These are phyloP conservation scores for Yamadazyma phyllophila DNA, from an alignment of 805 yeast genomes.

Conservation along the genomic window DNA sequence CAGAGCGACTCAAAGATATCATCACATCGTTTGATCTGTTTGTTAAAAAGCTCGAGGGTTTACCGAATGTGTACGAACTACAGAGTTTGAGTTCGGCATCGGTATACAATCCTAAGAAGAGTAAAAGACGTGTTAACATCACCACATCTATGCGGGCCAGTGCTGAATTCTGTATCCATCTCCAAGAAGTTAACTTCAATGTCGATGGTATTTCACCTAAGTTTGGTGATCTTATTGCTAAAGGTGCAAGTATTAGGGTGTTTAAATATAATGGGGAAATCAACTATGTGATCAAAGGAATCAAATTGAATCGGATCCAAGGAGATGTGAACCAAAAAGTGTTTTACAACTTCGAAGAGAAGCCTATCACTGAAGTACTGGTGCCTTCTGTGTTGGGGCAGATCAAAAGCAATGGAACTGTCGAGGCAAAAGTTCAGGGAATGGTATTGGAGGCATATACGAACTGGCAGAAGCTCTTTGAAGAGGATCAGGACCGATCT, in stretches of 20 bases:
- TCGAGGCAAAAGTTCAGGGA: conserved; percentile 10
- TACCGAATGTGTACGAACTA: conserved; percentile 1
- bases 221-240: conserved; percentile 25
- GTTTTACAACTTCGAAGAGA: conserved; percentile 21
- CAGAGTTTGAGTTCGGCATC: conserved; percentile 1
- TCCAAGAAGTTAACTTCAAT: conserved; percentile 19
- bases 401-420: conserved; percentile 1
- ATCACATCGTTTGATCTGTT: neutral
- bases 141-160: conserved; percentile 28
- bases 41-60: neutral
- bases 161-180: conserved; percentile 32
- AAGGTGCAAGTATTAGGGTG: conserved; percentile 16
- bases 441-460: conserved; percentile 12
- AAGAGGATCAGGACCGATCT: neutral
- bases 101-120: conserved; percentile 12
- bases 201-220: conserved; percentile 17
- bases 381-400: conserved; percentile 10
- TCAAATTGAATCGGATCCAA: conserved; percentile 17
- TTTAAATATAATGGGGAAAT: conserved; percentile 20
- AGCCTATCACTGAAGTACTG: conserved; percentile 3
- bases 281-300: conserved; percentile 21
- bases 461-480: conserved; percentile 14
- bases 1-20: conserved; percentile 7
- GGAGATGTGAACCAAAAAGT: conserved; percentile 13
- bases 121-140: conserved; percentile 16